Percentiles rank a stretch among this genome's conserved stretches.
These are phyloP conservation scores for Saturnispora quitensis DNA, from an alignment of 805 yeast species.

Conservation along the genomic window DNA sequence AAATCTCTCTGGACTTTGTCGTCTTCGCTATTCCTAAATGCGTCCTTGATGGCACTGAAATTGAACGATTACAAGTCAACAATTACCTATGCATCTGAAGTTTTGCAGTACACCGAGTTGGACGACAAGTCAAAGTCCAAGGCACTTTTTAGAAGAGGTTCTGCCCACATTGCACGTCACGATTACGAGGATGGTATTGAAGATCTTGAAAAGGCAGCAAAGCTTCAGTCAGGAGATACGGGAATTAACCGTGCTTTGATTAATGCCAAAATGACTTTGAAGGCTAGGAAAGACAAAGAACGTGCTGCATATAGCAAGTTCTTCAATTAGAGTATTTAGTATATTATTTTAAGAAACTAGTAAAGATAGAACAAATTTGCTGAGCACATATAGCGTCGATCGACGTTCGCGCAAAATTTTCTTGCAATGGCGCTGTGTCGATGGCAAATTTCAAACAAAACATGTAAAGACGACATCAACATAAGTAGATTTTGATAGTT, in stretches of 20 bases:
- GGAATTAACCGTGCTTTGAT: slow-evolving; percentile 58
- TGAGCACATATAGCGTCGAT: slow-evolving; percentile 5
- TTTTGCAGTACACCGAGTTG: slow-evolving; percentile 48
- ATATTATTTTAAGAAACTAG: background rate
- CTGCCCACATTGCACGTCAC: slow-evolving; percentile 53
- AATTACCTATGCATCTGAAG: slow-evolving; percentile 54
- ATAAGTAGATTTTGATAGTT: background rate
- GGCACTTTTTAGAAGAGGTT: slow-evolving; percentile 80
- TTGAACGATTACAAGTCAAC: slow-evolving; percentile 45
- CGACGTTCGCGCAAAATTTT: slow-evolving; percentile 7
- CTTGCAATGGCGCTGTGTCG: slow-evolving; percentile 1
- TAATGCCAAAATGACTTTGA: slow-evolving; percentile 45
- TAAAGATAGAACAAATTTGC: background rate
- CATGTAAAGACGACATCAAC: background rate
- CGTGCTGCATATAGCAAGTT: slow-evolving; percentile 69
- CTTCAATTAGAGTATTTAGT: slow-evolving; percentile 27
- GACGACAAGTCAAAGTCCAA: slow-evolving; percentile 69
- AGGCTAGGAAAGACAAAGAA: slow-evolving; percentile 53
- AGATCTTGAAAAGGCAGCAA: slow-evolving; percentile 57
- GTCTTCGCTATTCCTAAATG: slow-evolving; percentile 58
- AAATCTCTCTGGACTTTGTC: slow-evolving; percentile 44
- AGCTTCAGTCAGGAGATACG: slow-evolving; percentile 58
- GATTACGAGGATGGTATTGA: slow-evolving; percentile 63
- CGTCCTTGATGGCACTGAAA: slow-evolving; percentile 67
- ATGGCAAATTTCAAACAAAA: slow-evolving; percentile 6